Evolutionary conservation across 2,329 filamentous ascomycete species (phyloP).

Genomic region (Acarospora socialis): DNA sequence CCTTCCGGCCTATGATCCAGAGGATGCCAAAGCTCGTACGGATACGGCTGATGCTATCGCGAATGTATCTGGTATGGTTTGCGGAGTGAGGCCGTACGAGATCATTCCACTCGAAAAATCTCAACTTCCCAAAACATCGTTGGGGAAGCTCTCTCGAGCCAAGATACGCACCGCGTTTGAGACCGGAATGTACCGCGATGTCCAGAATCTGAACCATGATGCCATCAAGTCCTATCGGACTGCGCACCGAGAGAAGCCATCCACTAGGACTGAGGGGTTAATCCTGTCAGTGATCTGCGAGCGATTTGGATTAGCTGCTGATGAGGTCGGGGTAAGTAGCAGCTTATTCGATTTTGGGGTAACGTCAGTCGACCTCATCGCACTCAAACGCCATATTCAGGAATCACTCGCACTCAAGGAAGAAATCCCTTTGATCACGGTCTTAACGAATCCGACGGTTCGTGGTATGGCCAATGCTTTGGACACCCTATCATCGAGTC

Average conservation of each 20-base stretch:
- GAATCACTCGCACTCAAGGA: slow-evolving; percentile 14
- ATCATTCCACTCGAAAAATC: slow-evolving; percentile 18
- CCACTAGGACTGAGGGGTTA: neutral
- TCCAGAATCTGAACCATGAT: slow-evolving; percentile 8
- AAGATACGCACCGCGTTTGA: slow-evolving; percentile 22
- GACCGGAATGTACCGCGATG: slow-evolving; percentile 17
- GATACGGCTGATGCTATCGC: slow-evolving; percentile 16
- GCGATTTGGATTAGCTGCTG: neutral
- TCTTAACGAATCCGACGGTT: slow-evolving; percentile 24
- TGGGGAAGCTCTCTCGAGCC: slow-evolving; percentile 29
- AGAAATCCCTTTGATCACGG: slow-evolving; percentile 25
- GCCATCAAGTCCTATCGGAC: slow-evolving; percentile 12
- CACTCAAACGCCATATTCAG: slow-evolving; percentile 25
- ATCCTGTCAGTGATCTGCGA: slow-evolving; percentile 1
- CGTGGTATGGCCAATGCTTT: slow-evolving; percentile 18
- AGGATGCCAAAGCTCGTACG: slow-evolving; percentile 16
- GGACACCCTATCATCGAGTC: slow-evolving; percentile 5
- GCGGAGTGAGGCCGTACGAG: slow-evolving; percentile 12
- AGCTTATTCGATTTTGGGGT: slow-evolving; percentile 23
- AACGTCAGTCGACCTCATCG: slow-evolving; percentile 29
- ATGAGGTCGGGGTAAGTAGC: slow-evolving; percentile 15
- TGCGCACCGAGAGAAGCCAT: slow-evolving; percentile 10
- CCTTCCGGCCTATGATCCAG: slow-evolving; percentile 18
- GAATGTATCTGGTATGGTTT: slow-evolving; percentile 8
- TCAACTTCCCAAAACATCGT: slow-evolving; percentile 23